These are phyloP conservation scores for Trametes meyenii DNA, from an alignment of 768 basidiomycete species.

Conservation along the genomic window DNA sequence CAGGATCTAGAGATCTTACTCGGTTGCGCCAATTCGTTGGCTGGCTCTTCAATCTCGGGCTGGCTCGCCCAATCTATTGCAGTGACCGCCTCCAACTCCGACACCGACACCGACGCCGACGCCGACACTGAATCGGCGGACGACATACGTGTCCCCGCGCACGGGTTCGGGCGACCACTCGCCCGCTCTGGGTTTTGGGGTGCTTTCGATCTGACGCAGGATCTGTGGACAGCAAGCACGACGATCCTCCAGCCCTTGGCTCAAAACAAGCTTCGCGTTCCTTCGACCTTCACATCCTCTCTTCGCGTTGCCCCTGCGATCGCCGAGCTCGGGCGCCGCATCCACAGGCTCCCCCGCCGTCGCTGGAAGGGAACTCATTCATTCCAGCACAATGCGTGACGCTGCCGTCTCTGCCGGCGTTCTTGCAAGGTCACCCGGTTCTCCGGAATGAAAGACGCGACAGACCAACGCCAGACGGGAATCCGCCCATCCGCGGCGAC, in stretches of 20 bases:
- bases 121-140: conserved; percentile 7
- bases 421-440: too few species aligned
- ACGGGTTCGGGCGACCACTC: neutral
- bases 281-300: neutral
- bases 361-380: neutral
- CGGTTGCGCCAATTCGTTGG: conserved; percentile 7
- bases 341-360: neutral
- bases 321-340: neutral
- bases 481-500: too few species aligned
- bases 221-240: conserved; percentile 4
- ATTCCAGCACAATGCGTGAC: neutral
- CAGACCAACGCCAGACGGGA: too few species aligned
- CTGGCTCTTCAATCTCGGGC: conserved; percentile 1
- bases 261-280: neutral
- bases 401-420: too few species aligned
- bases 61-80: neutral
- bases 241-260: conserved; percentile 1
- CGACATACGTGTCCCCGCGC: neutral
- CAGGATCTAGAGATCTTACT: conserved; percentile 20
- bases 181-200: conserved; percentile 1
- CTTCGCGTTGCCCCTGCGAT: neutral
- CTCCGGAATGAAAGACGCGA: too few species aligned
- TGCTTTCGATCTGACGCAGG: conserved; percentile 8
- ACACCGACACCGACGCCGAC: neutral
- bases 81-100: neutral